Conservation (phyloP, 2,329 filamentous ascomycete species). For the Apiospora saccharicola region DNA sequence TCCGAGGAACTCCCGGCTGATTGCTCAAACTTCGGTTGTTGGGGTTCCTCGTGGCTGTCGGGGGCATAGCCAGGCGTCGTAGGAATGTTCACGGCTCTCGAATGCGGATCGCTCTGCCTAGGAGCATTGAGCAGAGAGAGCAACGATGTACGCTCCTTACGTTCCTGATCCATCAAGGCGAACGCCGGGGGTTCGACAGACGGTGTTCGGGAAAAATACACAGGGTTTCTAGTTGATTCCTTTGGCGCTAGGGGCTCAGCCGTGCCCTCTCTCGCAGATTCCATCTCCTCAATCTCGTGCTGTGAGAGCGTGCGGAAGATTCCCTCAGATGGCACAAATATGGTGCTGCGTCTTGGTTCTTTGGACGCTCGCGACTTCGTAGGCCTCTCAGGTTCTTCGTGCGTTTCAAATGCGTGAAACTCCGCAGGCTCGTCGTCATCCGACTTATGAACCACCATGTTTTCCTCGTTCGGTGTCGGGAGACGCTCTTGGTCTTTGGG, state of each 20-base stretch:
- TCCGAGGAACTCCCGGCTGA: conserved; percentile 23
- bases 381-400: conserved; percentile 30
- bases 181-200: conserved; percentile 69
- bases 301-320: conserved; percentile 68
- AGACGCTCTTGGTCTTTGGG: conserved; percentile 33
- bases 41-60: conserved; percentile 33
- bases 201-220: conserved; percentile 63
- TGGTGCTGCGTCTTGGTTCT: conserved; percentile 57
- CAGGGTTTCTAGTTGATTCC: conserved; percentile 31
- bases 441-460: conserved; percentile 26
- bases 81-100: conserved; percentile 49
- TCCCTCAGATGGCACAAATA: conserved; percentile 69
- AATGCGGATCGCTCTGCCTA: conserved; percentile 47
- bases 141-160: conserved; percentile 63
- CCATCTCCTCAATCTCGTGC: conserved; percentile 55
- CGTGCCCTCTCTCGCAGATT: conserved; percentile 40
- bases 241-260: conserved; percentile 44
- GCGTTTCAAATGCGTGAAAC: not conserved
- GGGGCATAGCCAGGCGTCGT: conserved; percentile 47
- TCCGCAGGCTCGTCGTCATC: conserved; percentile 32
- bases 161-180: conserved; percentile 52
- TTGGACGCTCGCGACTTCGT: conserved; percentile 45
- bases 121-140: conserved; percentile 68
- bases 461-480: conserved; percentile 41
- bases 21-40: conserved; percentile 25